phyloP scores from a whole-genome alignment of 2,329 filamentous ascomycete species.

The Chrysoporthe deuterocubensis region DNA sequence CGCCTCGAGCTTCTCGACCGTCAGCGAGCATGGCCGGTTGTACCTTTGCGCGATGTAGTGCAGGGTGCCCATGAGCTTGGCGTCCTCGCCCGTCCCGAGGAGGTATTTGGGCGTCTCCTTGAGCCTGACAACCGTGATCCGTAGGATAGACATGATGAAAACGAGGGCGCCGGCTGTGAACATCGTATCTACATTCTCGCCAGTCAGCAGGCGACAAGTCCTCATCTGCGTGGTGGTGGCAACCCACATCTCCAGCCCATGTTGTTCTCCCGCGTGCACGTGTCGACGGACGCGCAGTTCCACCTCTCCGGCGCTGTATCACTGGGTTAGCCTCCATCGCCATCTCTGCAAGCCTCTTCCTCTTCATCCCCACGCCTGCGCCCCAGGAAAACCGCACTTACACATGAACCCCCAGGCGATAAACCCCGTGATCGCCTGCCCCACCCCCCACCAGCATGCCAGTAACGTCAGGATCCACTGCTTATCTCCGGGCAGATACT shows the following conservation, averaged over 20 bases:
- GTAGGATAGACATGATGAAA: constrained; percentile 54
- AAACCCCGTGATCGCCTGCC: constrained; percentile 51
- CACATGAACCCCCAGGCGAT: constrained; percentile 55
- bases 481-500: constrained; percentile 53
- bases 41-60: constrained; percentile 45
- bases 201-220: background rate
- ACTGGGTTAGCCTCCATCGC: constrained; percentile 5
- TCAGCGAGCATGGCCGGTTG: constrained; percentile 46
- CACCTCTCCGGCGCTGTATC: constrained; percentile 42
- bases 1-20: constrained; percentile 49
- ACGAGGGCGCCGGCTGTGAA: constrained; percentile 52
- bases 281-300: constrained; percentile 46
- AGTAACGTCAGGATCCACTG: constrained; percentile 70
- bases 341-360: background rate
- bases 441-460: constrained; percentile 58
- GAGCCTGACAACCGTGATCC: constrained; percentile 58
- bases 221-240: background rate
- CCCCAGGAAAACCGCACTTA: constrained; percentile 32
- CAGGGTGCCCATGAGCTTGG: constrained; percentile 50
- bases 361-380: background rate
- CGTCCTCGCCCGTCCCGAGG: constrained; percentile 56
- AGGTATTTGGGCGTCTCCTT: constrained; percentile 65
- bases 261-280: constrained; percentile 49
- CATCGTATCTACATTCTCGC: constrained; percentile 41
- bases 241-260: constrained; percentile 52